Conservation (phyloP, 2,329 filamentous ascomycete species). For the Penicillium sp. region DNA sequence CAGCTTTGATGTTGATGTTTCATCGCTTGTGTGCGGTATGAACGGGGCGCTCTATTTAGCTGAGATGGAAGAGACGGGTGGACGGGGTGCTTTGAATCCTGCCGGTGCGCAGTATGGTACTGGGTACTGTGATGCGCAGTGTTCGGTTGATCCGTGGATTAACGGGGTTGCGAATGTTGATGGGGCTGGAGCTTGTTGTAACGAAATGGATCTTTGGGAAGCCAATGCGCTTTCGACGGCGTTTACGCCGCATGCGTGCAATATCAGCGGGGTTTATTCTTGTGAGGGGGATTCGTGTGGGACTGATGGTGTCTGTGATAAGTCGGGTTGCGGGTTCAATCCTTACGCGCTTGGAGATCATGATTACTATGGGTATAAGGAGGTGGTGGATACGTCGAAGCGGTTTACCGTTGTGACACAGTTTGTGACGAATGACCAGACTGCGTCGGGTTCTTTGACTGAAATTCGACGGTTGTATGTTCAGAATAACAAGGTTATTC, state of each 20-base stretch:
- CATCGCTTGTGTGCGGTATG: slow-evolving; percentile 66
- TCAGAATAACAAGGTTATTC: slow-evolving; percentile 59
- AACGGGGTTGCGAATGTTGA: slow-evolving; percentile 55
- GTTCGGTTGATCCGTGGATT: slow-evolving; percentile 51
- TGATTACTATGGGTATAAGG: slow-evolving; percentile 60
- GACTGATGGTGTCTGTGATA: slow-evolving; percentile 58
- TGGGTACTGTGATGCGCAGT: slow-evolving; percentile 64
- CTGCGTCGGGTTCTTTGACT: slow-evolving; percentile 51
- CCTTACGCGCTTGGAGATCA: slow-evolving; percentile 63
- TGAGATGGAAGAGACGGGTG: slow-evolving; percentile 62
- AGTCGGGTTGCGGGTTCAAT: slow-evolving; percentile 69
- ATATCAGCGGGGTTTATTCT: slow-evolving; percentile 49
- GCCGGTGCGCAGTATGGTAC: slow-evolving; percentile 60
- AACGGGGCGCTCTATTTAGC: slow-evolving; percentile 69
- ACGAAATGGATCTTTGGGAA: slow-evolving; percentile 69
- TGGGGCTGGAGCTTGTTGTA: slow-evolving; percentile 60
- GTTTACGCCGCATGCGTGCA: slow-evolving; percentile 65
- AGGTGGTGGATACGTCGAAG: slow-evolving; percentile 58
- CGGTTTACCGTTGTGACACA: slow-evolving; percentile 67
- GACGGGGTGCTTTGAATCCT: slow-evolving; percentile 52
- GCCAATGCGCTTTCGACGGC: slow-evolving; percentile 64
- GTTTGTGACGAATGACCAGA: slow-evolving; percentile 55
- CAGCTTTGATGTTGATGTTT: slow-evolving; percentile 70
- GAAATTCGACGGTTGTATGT: slow-evolving; percentile 64
- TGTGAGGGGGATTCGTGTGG: slow-evolving; percentile 53